A percentile compares a stretch with the other conserved stretches of the same genome.
Evolutionary conservation across 129 eudicot genomes (phyloP).

Genomic region (Ambrosia trifida): DNA sequence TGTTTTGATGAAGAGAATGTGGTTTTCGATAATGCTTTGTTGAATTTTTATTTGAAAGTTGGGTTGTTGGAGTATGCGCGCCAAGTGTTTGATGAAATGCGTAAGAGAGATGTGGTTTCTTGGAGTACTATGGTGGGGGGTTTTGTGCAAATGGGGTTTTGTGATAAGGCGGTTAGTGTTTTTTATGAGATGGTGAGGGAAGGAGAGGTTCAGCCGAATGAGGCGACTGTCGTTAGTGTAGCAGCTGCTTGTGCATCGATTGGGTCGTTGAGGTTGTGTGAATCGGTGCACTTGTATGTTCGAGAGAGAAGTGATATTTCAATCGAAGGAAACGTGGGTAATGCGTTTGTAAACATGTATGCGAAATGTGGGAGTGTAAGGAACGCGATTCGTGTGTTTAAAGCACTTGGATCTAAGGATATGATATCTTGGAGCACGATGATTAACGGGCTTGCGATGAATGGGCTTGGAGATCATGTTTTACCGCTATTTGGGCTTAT

Average conservation of each 20-base stretch:
- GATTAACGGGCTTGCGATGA: constrained; percentile 46
- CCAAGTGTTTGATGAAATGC: constrained; percentile 35
- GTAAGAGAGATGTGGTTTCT: constrained; percentile 43
- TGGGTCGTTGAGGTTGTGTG: constrained; percentile 38
- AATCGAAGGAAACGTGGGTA: constrained; percentile 35
- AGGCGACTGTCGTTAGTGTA: constrained; percentile 36
- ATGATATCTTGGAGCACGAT: constrained; percentile 38
- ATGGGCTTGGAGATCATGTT: constrained; percentile 29
- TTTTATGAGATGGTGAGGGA: constrained; percentile 36
- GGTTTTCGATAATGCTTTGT: constrained; percentile 33
- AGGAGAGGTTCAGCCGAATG: constrained; percentile 35
- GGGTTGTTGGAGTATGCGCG: constrained; percentile 29
- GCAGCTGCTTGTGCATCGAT: constrained; percentile 36
- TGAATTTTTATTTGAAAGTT: constrained; percentile 38
- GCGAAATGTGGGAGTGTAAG: constrained; percentile 40
- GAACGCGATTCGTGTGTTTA: constrained; percentile 32
- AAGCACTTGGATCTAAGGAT: constrained; percentile 27
- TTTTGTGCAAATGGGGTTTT: constrained; percentile 30
- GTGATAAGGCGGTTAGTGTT: constrained; percentile 16
- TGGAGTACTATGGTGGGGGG: constrained; percentile 48
- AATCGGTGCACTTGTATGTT: constrained; percentile 32
- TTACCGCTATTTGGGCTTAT: constrained; percentile 45
- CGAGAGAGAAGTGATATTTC: constrained; percentile 22
- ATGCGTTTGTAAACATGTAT: constrained; percentile 41
- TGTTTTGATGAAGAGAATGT: constrained; percentile 15